Base-by-base conservation (phyloP, 2,329 filamentous ascomycete species). In the Alternaria arborescens region DNA sequence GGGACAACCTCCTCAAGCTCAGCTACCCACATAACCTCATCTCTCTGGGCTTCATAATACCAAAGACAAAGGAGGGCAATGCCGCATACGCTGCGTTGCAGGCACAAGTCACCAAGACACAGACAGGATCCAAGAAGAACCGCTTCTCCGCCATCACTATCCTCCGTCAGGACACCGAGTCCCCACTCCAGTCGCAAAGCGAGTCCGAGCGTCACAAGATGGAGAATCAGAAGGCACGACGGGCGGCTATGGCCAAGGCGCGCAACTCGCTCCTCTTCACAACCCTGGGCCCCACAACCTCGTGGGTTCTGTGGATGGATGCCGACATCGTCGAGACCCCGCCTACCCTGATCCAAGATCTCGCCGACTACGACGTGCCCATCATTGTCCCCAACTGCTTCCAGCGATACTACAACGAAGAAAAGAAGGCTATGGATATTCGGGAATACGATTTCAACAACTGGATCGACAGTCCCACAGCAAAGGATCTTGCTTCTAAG, bases 251-350 rank as follows among this genome's bases (percentile, higher is more conserved):
- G 95, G 90, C 93, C 72, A 91, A 92, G 74, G 94, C 95, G 38
- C 89, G 95, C 66, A 99, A 99, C 78, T 96, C 92, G 55, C 86
- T 99, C 8, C 86, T 99, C 28, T 99, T 98, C 82, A 97, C 95
- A 8, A 98, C 94, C 0, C 83, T 99, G 10, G 94, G 94, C 2
- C 94, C 94, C 0, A 86, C 88, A 12, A 97, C 93, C 0, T 95
- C 93, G 0, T 99, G 95, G 95, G 94, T 99, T 34, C 85, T 99
- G 24, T 99, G 95, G 95, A 85, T 99, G 30, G 95, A 99, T 76
- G 87, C 89, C 38, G 95, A 99, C 78, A 91, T 99, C 65, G 77
- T 99, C 69, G 95, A 99, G 81, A 93, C 92, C 5, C 95, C 94
- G 0, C 83, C 88, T 0, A 86, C 88, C 3, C 83, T 99, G 52